Conservation (phyloP, 1,139 yeast genomes). For the Yamadazyma trypodendri region DNA sequence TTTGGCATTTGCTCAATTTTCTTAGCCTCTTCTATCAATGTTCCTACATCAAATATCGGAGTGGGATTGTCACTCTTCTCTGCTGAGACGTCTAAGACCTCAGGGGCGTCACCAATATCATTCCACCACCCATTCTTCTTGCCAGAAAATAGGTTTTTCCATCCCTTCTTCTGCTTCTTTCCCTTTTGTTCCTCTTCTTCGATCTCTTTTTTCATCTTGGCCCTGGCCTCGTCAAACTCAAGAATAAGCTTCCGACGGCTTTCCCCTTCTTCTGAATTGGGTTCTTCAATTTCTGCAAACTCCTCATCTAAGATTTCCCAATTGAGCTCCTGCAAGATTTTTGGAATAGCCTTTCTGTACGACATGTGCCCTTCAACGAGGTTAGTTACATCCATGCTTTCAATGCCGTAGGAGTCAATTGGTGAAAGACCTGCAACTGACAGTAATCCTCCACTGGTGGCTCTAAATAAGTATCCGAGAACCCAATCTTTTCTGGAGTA, state of each 20-base stretch:
- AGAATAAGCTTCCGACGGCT: slow-evolving; percentile 75
- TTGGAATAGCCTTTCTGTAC: slow-evolving; percentile 91
- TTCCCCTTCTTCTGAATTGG: slow-evolving; percentile 85
- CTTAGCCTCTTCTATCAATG: slow-evolving; percentile 44
- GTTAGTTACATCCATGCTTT: slow-evolving; percentile 85
- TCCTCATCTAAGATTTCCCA: slow-evolving; percentile 89
- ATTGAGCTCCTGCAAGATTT: slow-evolving; percentile 61
- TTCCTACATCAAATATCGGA: slow-evolving; percentile 45
- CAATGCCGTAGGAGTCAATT: slow-evolving; percentile 62
- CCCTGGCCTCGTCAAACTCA: slow-evolving; percentile 85
- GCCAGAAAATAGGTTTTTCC: slow-evolving; percentile 72
- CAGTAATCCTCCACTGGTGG: slow-evolving; percentile 91
- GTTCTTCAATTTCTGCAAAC: slow-evolving; percentile 93
- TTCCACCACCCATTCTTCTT: slow-evolving; percentile 91
- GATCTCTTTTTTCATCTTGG: slow-evolving; percentile 47
- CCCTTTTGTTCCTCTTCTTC: slow-evolving; percentile 24
- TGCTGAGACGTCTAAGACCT: slow-evolving; percentile 13
- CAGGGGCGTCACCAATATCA: slow-evolving; percentile 45
- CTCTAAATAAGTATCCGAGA: slow-evolving; percentile 89
- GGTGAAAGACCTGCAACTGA: slow-evolving; percentile 89
- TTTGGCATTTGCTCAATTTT: slow-evolving; percentile 37
- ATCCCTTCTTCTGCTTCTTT: slow-evolving; percentile 35
- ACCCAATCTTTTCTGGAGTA: slow-evolving; percentile 95
- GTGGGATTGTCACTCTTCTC: slow-evolving; percentile 17
- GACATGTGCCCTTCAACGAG: slow-evolving; percentile 95